These are phyloP conservation scores for Earliella scabrosa DNA, from an alignment of 1,284 basidiomycete species.

Conservation along the genomic window DNA sequence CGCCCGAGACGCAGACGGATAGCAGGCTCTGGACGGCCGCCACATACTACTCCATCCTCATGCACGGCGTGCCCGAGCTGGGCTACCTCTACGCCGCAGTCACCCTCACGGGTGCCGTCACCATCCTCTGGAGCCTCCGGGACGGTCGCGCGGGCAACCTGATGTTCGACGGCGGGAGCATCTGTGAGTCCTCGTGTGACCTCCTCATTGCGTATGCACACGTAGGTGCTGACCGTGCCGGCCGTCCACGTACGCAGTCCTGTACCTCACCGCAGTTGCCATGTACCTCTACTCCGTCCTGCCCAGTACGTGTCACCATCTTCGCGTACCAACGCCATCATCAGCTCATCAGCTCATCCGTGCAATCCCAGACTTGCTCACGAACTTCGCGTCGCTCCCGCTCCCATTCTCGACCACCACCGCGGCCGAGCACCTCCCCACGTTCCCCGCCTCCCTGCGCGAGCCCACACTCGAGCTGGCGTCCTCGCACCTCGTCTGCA, in stretches of 20 bases:
- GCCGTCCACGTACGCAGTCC: conserved; percentile 49
- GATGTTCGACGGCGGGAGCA: conserved; percentile 87
- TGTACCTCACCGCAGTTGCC: conserved; percentile 68
- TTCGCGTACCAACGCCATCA: neutral
- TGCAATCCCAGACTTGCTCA: conserved; percentile 49
- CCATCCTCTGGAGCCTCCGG: conserved; percentile 75
- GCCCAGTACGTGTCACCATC: conserved; percentile 58
- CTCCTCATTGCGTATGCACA: conserved; percentile 3
- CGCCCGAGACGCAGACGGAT: conserved; percentile 67
- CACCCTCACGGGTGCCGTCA: conserved; percentile 59
- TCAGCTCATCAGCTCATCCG: neutral
- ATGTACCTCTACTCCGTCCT: conserved; percentile 76
- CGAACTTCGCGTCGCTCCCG: conserved; percentile 58
- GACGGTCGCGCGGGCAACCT: conserved; percentile 80
- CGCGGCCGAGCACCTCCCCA: conserved; percentile 22
- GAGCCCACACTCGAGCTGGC: conserved; percentile 73
- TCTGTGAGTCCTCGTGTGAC: conserved; percentile 63
- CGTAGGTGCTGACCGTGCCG: conserved; percentile 1
- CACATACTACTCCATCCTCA: conserved; percentile 75
- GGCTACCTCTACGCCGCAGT: conserved; percentile 59
- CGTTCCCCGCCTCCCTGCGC: conserved; percentile 47
- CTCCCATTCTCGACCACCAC: conserved; percentile 34
- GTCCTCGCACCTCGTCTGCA: conserved; percentile 80
- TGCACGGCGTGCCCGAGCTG: conserved; percentile 60
- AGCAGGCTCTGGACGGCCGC: conserved; percentile 80